These are phyloP conservation scores for Austroboletus eburneus DNA, from an alignment of 768 basidiomycete genomes.

Conservation along the genomic window DNA sequence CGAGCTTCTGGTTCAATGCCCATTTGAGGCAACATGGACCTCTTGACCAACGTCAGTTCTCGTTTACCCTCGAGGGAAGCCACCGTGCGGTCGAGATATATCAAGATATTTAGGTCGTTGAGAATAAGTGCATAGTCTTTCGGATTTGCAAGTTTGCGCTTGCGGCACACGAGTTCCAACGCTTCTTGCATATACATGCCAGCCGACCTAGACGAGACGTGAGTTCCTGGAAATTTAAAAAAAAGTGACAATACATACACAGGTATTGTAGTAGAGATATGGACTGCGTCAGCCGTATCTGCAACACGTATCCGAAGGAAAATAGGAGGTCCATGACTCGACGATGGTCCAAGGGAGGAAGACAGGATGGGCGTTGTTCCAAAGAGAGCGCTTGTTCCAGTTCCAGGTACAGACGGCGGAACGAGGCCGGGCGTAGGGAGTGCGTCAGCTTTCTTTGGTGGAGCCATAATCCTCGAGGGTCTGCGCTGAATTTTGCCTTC, in stretches of 20 bases:
- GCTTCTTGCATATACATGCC: slow-evolving; percentile 98
- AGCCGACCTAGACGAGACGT: slow-evolving; percentile 49
- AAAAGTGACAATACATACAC: slow-evolving; percentile 55
- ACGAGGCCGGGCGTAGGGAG: slow-evolving; percentile 35
- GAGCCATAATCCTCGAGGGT: slow-evolving; percentile 60
- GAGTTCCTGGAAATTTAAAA: neutral
- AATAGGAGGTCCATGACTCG: slow-evolving; percentile 73
- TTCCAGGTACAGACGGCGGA: slow-evolving; percentile 35
- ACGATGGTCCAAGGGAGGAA: slow-evolving; percentile 65
- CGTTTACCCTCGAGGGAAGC: slow-evolving; percentile 86
- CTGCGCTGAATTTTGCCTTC: slow-evolving; percentile 80
- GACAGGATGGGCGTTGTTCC: slow-evolving; percentile 54
- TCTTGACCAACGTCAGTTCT: slow-evolving; percentile 77
- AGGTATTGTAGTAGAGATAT: slow-evolving; percentile 85
- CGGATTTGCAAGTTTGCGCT: slow-evolving; percentile 60
- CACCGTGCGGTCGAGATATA: slow-evolving; percentile 94
- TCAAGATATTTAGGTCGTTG: slow-evolving; percentile 57
- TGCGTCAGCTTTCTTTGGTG: slow-evolving; percentile 55
- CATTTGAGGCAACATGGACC: slow-evolving; percentile 68
- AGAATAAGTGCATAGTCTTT: slow-evolving; percentile 83
- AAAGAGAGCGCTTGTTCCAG: slow-evolving; percentile 44
- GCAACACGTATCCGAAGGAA: slow-evolving; percentile 81
- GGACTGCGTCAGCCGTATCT: slow-evolving; percentile 76
- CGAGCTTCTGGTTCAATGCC: slow-evolving; percentile 66
- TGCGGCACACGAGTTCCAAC: slow-evolving; percentile 76